A percentile compares a stretch with the other conserved stretches of the same genome.
phyloP scores from a whole-genome alignment of 495 filamentous ascomycete genomes.

The Penicillium maclennaniae region DNA sequence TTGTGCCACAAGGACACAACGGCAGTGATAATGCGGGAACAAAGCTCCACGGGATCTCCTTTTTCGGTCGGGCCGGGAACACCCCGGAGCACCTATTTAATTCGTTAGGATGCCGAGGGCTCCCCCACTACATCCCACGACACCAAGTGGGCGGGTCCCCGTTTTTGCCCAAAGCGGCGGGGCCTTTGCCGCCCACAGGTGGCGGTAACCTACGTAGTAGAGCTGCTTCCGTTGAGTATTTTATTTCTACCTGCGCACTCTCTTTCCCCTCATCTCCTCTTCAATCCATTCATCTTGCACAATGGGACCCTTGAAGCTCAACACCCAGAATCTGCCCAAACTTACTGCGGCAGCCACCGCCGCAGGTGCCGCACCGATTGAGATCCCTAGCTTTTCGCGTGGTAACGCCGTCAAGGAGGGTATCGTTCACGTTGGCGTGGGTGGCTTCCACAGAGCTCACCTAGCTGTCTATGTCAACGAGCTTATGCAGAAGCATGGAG shows the following conservation, averaged over 20 bases:
- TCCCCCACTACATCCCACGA: background rate
- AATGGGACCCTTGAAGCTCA: slow-evolving; percentile 42
- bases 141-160: background rate
- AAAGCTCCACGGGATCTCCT: too few species aligned
- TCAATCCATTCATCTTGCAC: slow-evolving; percentile 4
- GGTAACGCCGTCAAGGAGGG: slow-evolving; percentile 44
- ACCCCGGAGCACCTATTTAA: background rate
- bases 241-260: background rate
- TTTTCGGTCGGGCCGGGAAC: too few species aligned
- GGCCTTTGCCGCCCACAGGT: background rate
- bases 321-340: slow-evolving; percentile 34
- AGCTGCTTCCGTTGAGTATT: background rate
- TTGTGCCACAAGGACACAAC: too few species aligned
- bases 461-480: slow-evolving; percentile 46
- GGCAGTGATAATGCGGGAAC: too few species aligned
- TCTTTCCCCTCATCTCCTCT: background rate
- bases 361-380: slow-evolving; percentile 22
- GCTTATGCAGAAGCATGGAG: slow-evolving; percentile 44
- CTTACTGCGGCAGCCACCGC: slow-evolving; percentile 28
- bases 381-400: slow-evolving; percentile 36
- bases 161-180: background rate
- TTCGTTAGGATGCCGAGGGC: background rate
- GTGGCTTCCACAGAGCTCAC: slow-evolving; percentile 49
- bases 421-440: slow-evolving; percentile 47
- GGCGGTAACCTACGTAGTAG: background rate